phyloP scores from a whole-genome alignment of 1,139 yeast species.

The Geotrichum citri-aurantii region DNA sequence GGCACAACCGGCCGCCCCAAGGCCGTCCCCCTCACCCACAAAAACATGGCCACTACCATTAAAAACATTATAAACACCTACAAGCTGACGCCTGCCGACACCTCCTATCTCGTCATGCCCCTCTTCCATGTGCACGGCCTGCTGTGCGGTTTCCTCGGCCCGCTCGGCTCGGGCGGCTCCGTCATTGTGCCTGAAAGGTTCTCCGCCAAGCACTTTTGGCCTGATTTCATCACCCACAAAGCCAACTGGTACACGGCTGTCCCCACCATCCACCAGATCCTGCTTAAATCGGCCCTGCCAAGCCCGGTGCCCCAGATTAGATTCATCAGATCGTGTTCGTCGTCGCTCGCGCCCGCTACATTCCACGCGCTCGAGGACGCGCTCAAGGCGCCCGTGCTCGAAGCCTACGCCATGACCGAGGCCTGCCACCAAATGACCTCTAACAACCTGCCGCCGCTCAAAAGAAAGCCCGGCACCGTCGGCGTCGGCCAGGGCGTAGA shows the following conservation, averaged over 20 bases:
- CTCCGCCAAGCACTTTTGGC: conserved; percentile 56
- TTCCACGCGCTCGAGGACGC: conserved; percentile 49
- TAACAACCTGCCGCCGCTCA: conserved; percentile 57
- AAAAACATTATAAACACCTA: conserved; percentile 53
- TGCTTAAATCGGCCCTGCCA: conserved; percentile 49
- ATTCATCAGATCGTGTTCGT: conserved; percentile 62
- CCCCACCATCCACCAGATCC: conserved; percentile 63
- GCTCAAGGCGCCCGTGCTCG: conserved; percentile 59
- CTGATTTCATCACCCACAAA: conserved; percentile 43
- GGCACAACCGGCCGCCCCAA: conserved; percentile 72
- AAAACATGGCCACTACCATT: conserved; percentile 54
- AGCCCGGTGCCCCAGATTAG: conserved; percentile 47
- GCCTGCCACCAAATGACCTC: conserved; percentile 70
- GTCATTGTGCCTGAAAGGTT: conserved; percentile 54
- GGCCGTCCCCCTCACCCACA: conserved; percentile 62
- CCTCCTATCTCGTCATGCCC: conserved; percentile 64
- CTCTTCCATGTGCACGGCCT: conserved; percentile 69
- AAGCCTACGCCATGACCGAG: conserved; percentile 77
- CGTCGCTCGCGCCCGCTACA: conserved; percentile 59
- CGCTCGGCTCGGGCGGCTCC: conserved; percentile 55
- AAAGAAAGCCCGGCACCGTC: conserved; percentile 61
- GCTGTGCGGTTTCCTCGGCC: conserved; percentile 55
- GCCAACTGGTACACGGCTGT: conserved; percentile 72
- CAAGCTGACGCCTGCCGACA: conserved; percentile 43
- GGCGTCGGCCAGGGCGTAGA: conserved; percentile 67